Evolutionary conservation across 306 rosid species (phyloP).

Genomic region (Fragaria nilgerrensis): DNA sequence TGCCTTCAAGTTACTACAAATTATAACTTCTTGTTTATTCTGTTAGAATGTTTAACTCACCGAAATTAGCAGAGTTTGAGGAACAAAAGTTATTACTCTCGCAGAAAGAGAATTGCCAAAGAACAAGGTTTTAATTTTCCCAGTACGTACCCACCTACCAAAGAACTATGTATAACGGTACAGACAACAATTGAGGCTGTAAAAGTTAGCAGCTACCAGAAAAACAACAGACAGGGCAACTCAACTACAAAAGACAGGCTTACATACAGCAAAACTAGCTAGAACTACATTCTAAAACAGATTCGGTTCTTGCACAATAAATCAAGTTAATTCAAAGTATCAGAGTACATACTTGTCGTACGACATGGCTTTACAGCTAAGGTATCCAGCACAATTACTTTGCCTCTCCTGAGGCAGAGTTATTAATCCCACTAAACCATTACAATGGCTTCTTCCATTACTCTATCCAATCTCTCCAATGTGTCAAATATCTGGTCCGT

Average conservation of each 20-base stretch:
- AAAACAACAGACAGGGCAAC: background rate
- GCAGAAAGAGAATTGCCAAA: too few species aligned
- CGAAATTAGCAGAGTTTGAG: too few species aligned
- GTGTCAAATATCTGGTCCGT: conserved; percentile 46
- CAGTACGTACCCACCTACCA: background rate
- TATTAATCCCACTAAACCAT: background rate
- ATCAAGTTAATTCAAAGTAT: background rate
- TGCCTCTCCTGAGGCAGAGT: background rate
- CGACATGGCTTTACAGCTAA: background rate
- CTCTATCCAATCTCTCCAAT: conserved; percentile 43
- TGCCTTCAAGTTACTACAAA: too few species aligned
- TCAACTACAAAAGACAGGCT: background rate
- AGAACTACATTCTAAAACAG: too few species aligned
- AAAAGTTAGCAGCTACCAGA: background rate
- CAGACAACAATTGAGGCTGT: background rate
- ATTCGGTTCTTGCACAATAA: background rate
- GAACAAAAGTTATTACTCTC: too few species aligned
- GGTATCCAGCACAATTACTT: background rate
- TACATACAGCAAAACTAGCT: background rate
- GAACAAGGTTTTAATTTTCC: too few species aligned
- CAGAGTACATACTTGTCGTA: background rate
- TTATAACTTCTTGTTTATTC: too few species aligned
- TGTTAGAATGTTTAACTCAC: too few species aligned
- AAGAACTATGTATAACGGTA: background rate
- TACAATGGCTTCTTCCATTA: conserved; percentile 37